Evolutionary conservation across 2,329 filamentous ascomycete genomes (phyloP), one percentile per base, ranked within the genome.

Genomic region (Didymella arachidicola): DNA sequence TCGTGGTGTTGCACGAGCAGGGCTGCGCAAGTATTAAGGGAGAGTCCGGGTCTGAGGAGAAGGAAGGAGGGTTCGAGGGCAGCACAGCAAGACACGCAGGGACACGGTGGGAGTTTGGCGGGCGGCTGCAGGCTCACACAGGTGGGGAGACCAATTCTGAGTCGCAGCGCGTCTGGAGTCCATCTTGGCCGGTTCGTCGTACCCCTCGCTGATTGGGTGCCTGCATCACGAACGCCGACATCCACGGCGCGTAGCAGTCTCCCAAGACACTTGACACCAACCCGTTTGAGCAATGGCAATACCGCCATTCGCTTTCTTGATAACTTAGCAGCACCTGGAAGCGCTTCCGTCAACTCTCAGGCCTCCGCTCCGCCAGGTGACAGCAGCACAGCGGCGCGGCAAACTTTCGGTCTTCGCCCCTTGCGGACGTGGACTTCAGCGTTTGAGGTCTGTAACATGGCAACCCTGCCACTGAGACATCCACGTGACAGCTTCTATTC

Each of bases 391-490:
- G 44, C 60, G 50, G 54, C 49, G 52, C 60, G 53, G 46, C 62
- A 49, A 36, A 55, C 60, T 43, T 36, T 50, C 48, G 42, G 49
- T 53, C 27, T 46, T 41, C 53, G 56, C 57, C 63, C 62, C 62
- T 55, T 57, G 44, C 60, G 54, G 59, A 60, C 57, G 57, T 57
- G 57, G 52, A 65, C 57, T 60, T 49, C 55, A 62, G 66, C 66
- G 73, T 76, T 76, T 76, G 73, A 76, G 61, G 67, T 73, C 63
- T 74, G 73, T 75, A 68, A 74, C 73, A 74, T 68, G 73, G 66
- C 70, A 65, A 66, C 67, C 60, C 62, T 61, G 63, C 64, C 59
- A 65, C 61, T 72, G 71, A 75, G 69, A 75, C 72, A 70, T 54
- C 66, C 72, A 76, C 73, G 73, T 76, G 73, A 75, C 62, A 46